Evolutionary conservation across 192 early-diverging fungal species (phyloP), one percentile per base, ranked within the genome.

Genomic region (Pilaira anomala): DNA sequence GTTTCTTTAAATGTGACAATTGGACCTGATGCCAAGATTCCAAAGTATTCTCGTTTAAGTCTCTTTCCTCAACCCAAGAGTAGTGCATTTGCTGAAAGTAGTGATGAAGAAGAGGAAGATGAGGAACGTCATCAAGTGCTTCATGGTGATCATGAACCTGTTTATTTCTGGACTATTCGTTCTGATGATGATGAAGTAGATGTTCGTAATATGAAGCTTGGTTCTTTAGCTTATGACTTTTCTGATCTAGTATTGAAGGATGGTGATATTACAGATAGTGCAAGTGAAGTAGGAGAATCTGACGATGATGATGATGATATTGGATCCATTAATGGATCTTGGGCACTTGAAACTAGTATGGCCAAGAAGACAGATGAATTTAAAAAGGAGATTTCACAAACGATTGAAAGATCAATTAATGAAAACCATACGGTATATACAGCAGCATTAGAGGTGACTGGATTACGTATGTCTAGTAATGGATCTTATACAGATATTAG

Each of bases 401-500:
- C 93, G 0, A 75, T 96, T 48, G 86, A 91, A 30, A 82, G 93
- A 12, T 91, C 93, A 7, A 85, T 95, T 62, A 78, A 75, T 19
- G 92, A 94, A 52, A 75, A 82, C 46, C 91, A 94, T 68, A 65
- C 75, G 6, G 78, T 90, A 13, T 88, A 91, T 22, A 86, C 85
- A 60, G 83, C 93, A 9, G 80, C 80, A 7, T 73, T 95, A 11
- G 95, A 98, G 78, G 76, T 97, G 14, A 94, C 91, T 56, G 88
- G 88, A 4, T 76, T 94, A 50, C 90, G 93, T 45, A 87, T 97
- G 85, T 86, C 93, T 19, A 85, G 85, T 57, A 89, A 96, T 74
- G 86, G 88, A 16, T 84, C 83, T 11, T 92, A 90, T 64, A 76
- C 86, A 30, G 89, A 94, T 71, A 79, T 96, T 66, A 83, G 93